A percentile compares a stretch with the other conserved stretches of the same genome.
phyloP scores from a whole-genome alignment of 345 rosid genomes.

The Moricandia arvensis region DNA sequence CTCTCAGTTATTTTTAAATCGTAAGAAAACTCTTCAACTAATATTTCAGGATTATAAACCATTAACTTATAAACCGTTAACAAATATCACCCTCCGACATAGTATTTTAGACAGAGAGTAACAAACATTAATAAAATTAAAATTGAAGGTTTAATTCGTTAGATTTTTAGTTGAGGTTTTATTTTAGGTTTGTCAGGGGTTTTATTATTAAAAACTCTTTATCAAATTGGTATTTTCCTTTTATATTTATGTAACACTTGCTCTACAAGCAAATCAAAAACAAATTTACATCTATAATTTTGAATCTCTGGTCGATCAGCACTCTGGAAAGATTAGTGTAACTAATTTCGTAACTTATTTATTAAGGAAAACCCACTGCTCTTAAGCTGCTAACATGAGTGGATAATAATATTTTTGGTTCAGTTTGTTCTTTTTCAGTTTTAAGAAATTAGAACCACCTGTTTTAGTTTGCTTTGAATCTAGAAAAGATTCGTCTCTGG shows the following conservation, averaged over 20 bases:
- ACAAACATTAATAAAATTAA: no score
- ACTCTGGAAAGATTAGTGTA: neutral
- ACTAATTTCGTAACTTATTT: neutral
- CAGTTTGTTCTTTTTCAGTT: no score
- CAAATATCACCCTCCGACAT: no score
- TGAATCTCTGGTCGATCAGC: neutral
- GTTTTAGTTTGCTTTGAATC: neutral
- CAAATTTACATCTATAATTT: neutral
- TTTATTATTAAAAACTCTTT: no score
- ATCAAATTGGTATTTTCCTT: neutral
- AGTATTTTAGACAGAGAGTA: no score
- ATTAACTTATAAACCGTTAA: no score
- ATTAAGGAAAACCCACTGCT: neutral
- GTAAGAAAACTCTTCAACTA: no score
- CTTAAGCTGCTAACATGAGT: neutral
- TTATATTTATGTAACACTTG: neutral
- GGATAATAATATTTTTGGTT: neutral
- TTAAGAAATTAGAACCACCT: neutral
- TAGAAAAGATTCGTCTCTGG: neutral
- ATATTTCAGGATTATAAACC: no score
- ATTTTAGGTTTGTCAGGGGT: no score
- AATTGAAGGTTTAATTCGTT: no score
- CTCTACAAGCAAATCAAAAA: neutral
- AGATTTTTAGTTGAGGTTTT: no score
- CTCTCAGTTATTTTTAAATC: no score